These are phyloP conservation scores for Zasmidium citrigriseum DNA, from an alignment of 2,329 filamentous ascomycete species.

Conservation along the genomic window DNA sequence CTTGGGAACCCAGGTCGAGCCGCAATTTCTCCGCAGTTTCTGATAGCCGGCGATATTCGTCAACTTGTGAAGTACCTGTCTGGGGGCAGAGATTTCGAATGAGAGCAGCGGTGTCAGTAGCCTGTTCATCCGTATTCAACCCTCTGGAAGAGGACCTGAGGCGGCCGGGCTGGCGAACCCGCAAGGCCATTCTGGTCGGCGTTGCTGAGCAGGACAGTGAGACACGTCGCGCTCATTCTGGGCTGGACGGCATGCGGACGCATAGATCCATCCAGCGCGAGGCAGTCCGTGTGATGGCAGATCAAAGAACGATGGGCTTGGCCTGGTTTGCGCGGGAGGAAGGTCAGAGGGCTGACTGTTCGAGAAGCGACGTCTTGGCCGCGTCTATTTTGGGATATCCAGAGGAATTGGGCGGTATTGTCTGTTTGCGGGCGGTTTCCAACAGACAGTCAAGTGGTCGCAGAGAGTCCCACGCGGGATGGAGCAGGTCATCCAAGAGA, in stretches of 20 bases:
- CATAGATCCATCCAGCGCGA: slow-evolving; percentile 14
- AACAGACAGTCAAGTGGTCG: too few species aligned
- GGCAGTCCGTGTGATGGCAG: slow-evolving; percentile 1
- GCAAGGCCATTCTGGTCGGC: slow-evolving; percentile 28
- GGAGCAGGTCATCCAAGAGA: neutral
- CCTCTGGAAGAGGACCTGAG: slow-evolving; percentile 30
- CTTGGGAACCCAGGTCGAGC: slow-evolving; percentile 19
- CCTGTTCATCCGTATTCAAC: slow-evolving; percentile 28
- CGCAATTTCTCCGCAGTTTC: slow-evolving; percentile 23
- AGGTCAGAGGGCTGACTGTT: neutral
- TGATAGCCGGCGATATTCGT: slow-evolving; percentile 17
- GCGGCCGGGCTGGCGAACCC: slow-evolving; percentile 23
- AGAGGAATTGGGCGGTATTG: neutral
- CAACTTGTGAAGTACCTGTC: slow-evolving; percentile 17
- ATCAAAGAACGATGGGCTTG: neutral
- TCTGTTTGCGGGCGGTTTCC: neutral
- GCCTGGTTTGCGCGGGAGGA: neutral
- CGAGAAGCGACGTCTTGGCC: neutral
- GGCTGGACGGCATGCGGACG: slow-evolving; percentile 8
- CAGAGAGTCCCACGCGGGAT: neutral
- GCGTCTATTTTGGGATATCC: neutral
- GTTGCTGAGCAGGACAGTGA: slow-evolving; percentile 11
- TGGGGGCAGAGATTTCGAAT: slow-evolving; percentile 22
- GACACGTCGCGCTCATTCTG: slow-evolving; percentile 22
- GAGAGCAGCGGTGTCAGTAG: slow-evolving; percentile 25